Evolutionary conservation across 2,329 filamentous ascomycete genomes (phyloP), one percentile per base, ranked within the genome.

Genomic region (Colletotrichum theobromicola): DNA sequence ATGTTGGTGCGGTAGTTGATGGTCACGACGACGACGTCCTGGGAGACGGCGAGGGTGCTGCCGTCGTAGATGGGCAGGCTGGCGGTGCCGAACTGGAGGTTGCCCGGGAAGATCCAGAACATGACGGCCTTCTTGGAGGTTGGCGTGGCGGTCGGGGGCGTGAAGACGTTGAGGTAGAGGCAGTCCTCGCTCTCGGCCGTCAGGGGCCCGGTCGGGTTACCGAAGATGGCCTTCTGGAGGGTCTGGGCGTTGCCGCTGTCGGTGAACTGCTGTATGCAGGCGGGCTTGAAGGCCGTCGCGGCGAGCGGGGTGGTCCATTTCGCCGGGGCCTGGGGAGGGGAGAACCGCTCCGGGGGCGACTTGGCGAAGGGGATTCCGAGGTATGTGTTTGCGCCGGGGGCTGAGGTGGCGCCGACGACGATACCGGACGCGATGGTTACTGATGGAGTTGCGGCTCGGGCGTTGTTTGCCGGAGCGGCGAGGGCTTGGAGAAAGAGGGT

Each of bases 141-240:
- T 1, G 74, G 61, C 2, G 61, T 67, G 7, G 42, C 62, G 24
- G 12, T 57, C 0, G 78, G 73, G 1, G 83, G 83, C 1, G 79
- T 69, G 57, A 78, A 83, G 10, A 84, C 78, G 26, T 84, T 82
- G 15, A 84, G 75, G 32, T 81, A 83, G 28, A 84, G 65, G 26
- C 83, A 84, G 50, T 84, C 81, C 55, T 84, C 83, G 28, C 81
- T 81, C 42, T 79, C 79, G 1, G 76, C 77, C 15, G 71, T 26
- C 5, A 75, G 57, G 35, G 62, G 18, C 3, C 72, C 72, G 15
- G 68, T 62, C 5, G 72, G 72, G 12, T 75, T 75, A 18, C 72
- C 72, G 16, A 75, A 75, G 28, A 58, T 58, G 21, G 46, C 28
- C 62, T 72, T 75, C 2, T 72, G 68, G 21, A 67, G 24, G 12